phyloP scores from a whole-genome alignment of 1,139 yeast genomes.

The Lodderomyces elongisporus region DNA sequence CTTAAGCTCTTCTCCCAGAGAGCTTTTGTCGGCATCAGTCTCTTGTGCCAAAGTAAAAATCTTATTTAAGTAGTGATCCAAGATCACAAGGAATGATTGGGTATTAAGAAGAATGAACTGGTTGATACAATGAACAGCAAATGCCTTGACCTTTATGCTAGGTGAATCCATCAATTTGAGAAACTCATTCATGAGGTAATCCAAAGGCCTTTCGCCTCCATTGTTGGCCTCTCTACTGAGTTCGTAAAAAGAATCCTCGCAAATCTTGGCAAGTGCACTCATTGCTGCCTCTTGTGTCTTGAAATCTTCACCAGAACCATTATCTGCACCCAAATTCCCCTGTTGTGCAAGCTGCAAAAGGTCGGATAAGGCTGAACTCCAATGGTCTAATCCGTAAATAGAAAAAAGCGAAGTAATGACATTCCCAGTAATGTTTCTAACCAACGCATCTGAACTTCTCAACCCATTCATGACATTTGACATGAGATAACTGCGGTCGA shows the following conservation, averaged over 20 bases:
- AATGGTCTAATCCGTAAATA: conserved; percentile 60
- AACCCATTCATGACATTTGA: conserved; percentile 67
- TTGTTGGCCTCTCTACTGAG: conserved; percentile 58
- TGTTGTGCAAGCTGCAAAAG: conserved; percentile 52
- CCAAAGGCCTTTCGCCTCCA: conserved; percentile 62
- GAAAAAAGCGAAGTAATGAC: conserved; percentile 80
- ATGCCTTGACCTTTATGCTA: conserved; percentile 52
- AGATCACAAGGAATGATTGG: conserved; percentile 56
- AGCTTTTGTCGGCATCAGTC: conserved; percentile 7
- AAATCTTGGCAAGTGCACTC: conserved; percentile 76
- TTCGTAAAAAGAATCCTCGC: conserved; percentile 69
- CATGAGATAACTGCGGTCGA: conserved; percentile 51
- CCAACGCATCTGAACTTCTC: conserved; percentile 51
- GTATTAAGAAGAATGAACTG: conserved; percentile 68
- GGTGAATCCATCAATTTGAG: conserved; percentile 42
- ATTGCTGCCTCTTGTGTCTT: conserved; percentile 61
- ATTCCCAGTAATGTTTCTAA: conserved; percentile 85
- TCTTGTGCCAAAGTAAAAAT: conserved; percentile 66
- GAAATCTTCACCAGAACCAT: conserved; percentile 16
- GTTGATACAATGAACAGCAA: conserved; percentile 67
- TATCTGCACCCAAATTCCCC: neutral
- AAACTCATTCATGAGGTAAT: conserved; percentile 61
- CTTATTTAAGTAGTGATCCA: conserved; percentile 62
- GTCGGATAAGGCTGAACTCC: conserved; percentile 73
- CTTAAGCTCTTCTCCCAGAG: conserved; percentile 51